Evolutionary conservation across 306 rosid genomes (phyloP).

Genomic region (Psophocarpus tetragonolobus): DNA sequence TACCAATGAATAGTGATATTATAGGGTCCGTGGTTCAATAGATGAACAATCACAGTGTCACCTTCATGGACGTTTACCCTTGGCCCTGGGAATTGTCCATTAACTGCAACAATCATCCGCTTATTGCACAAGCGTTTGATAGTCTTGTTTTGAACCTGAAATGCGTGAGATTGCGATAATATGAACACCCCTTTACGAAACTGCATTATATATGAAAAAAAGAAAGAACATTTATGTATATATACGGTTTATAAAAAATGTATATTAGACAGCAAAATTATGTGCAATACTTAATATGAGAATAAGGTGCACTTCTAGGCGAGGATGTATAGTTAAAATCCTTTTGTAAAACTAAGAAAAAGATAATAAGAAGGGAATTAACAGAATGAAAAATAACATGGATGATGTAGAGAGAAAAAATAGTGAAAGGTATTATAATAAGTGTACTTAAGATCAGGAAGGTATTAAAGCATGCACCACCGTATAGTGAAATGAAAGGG

Average conservation of each 20-base stretch:
- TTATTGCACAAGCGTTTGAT: conserved; percentile 42
- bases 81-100: conserved; percentile 60
- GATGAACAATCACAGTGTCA: conserved; percentile 55
- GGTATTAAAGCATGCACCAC: background rate
- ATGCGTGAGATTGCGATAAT: background rate
- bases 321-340: too few species aligned
- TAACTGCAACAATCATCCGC: conserved; percentile 54
- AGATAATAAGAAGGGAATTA: background rate
- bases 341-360: background rate
- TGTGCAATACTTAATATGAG: background rate
- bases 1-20: conserved; percentile 64
- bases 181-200: background rate
- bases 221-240: too few species aligned
- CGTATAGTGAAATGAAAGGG: background rate
- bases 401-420: background rate
- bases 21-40: conserved; percentile 54
- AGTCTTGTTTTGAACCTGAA: conserved; percentile 46
- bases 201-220: too few species aligned
- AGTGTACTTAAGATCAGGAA: background rate
- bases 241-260: background rate
- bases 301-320: too few species aligned
- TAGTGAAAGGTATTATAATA: background rate
- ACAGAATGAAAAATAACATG: background rate
- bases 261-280: background rate
- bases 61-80: conserved; percentile 44